A percentile compares a stretch with the other conserved stretches of the same genome.
These are phyloP conservation scores for Candida tetrigidarum DNA, from an alignment of 1,139 yeast genomes.

Conservation along the genomic window DNA sequence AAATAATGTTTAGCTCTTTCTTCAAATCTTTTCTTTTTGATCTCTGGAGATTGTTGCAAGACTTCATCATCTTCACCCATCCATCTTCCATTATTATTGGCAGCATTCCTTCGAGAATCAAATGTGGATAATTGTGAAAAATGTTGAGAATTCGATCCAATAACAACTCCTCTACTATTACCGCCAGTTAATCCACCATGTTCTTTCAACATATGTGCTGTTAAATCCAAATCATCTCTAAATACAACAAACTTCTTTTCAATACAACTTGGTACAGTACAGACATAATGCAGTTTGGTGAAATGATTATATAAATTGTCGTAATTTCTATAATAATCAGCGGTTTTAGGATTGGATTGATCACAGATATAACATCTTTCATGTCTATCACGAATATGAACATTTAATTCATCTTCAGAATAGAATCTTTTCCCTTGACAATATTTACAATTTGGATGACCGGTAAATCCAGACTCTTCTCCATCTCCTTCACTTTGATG, in stretches of 20 bases:
- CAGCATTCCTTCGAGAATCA: conserved; percentile 12
- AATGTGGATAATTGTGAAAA: conserved; percentile 75
- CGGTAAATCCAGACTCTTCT: conserved; percentile 71
- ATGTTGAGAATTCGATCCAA: conserved; percentile 52
- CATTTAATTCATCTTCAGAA: conserved; percentile 83
- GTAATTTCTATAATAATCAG: conserved; percentile 81
- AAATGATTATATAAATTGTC: conserved; percentile 78
- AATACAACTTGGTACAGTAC: conserved; percentile 80
- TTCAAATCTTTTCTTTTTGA: conserved; percentile 68
- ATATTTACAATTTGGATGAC: conserved; percentile 90
- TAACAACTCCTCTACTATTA: conserved; percentile 41
- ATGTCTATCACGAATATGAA: conserved; percentile 83
- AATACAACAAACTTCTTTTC: conserved; percentile 93
- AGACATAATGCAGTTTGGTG: conserved; percentile 70
- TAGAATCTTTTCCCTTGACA: conserved; percentile 79
- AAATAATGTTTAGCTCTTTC: conserved; percentile 86
- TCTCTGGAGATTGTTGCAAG: conserved; percentile 42
- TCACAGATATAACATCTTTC: conserved; percentile 94
- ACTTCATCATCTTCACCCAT: conserved; percentile 32
- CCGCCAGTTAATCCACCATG: conserved; percentile 69
- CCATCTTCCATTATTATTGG: conserved; percentile 11
- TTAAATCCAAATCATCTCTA: conserved; percentile 80
- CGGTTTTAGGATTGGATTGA: conserved; percentile 61
- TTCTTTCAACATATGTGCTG: conserved; percentile 85
- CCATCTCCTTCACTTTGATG: conserved; percentile 76